Percentiles rank a stretch among this genome's conserved stretches.
phyloP scores from a whole-genome alignment of 2,329 filamentous ascomycete genomes.

The Phialophora verrucosa region DNA sequence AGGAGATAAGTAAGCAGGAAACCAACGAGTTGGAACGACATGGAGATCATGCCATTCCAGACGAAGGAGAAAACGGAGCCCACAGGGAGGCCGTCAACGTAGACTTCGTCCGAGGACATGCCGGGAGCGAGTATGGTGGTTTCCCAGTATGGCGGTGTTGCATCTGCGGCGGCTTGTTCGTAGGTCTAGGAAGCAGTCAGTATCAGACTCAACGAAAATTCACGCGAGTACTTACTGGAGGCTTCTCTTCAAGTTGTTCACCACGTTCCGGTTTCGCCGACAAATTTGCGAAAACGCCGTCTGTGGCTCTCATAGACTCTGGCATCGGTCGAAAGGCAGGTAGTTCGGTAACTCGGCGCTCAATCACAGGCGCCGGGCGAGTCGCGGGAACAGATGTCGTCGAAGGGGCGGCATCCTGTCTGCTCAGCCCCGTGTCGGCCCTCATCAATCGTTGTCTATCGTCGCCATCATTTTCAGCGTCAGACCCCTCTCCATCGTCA shows the following conservation, averaged over 20 bases:
- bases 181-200: conserved; percentile 72
- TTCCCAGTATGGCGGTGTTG: conserved; percentile 98
- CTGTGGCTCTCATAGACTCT: conserved; percentile 64
- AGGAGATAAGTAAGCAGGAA: conserved; percentile 98
- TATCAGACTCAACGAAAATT: not conserved
- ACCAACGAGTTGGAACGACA: conserved; percentile 95
- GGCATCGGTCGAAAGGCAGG: conserved; percentile 54
- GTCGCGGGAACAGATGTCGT: conserved; percentile 14
- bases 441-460: conserved; percentile 87
- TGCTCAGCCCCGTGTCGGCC: conserved; percentile 54
- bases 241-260: conserved; percentile 84
- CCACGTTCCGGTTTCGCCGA: conserved; percentile 85
- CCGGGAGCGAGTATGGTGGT: conserved; percentile 96
- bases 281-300: conserved; percentile 96
- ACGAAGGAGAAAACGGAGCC: conserved; percentile 81
- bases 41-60: conserved; percentile 88
- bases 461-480: conserved; percentile 74
- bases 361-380: conserved; percentile 41
- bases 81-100: conserved; percentile 92
- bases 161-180: conserved; percentile 95
- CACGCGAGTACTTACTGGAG: conserved; percentile 71
- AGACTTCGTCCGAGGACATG: conserved; percentile 91
- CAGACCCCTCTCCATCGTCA: conserved; percentile 76
- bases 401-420: conserved; percentile 22
- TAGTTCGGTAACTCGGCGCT: conserved; percentile 60